phyloP scores from a whole-genome alignment of 371 early-diverging fungal genomes.

The Capniomyces stellatus region DNA sequence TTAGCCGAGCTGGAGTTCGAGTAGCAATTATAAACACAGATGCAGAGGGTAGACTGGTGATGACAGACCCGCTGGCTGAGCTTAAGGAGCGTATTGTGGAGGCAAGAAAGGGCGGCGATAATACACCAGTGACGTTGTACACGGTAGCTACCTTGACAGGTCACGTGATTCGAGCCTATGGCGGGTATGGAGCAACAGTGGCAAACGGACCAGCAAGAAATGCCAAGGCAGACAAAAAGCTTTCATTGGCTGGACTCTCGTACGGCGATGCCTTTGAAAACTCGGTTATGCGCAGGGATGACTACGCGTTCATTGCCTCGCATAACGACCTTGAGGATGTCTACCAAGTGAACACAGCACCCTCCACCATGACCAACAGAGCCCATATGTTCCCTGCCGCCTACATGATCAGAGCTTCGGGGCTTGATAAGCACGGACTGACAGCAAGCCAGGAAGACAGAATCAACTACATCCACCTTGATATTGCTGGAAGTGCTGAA shows the following conservation, averaged over 20 bases:
- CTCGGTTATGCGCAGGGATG: slow-evolving; percentile 68
- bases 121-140: slow-evolving; percentile 39
- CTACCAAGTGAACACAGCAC: slow-evolving; percentile 53
- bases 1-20: slow-evolving; percentile 60
- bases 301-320: slow-evolving; percentile 41
- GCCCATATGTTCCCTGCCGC: slow-evolving; percentile 82
- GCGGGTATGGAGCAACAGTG: slow-evolving; percentile 52
- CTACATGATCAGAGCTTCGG: slow-evolving; percentile 61
- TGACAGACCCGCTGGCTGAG: slow-evolving; percentile 63
- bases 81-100: slow-evolving; percentile 54
- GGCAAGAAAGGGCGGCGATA: slow-evolving; percentile 24
- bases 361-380: slow-evolving; percentile 54
- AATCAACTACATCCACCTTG: slow-evolving; percentile 68
- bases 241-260: slow-evolving; percentile 46
- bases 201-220: slow-evolving; percentile 68
- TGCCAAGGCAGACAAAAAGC: slow-evolving; percentile 35
- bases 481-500: slow-evolving; percentile 71
- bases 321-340: slow-evolving; percentile 57
- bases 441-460: slow-evolving; percentile 31
- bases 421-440: slow-evolving; percentile 53
- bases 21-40: slow-evolving; percentile 74
- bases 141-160: slow-evolving; percentile 81
- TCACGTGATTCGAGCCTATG: slow-evolving; percentile 63
- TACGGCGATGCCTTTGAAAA: slow-evolving; percentile 70
- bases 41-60: slow-evolving; percentile 83